These are phyloP conservation scores for Hirsutella thompsonii DNA, from an alignment of 2,329 filamentous ascomycete genomes.

Conservation along the genomic window DNA sequence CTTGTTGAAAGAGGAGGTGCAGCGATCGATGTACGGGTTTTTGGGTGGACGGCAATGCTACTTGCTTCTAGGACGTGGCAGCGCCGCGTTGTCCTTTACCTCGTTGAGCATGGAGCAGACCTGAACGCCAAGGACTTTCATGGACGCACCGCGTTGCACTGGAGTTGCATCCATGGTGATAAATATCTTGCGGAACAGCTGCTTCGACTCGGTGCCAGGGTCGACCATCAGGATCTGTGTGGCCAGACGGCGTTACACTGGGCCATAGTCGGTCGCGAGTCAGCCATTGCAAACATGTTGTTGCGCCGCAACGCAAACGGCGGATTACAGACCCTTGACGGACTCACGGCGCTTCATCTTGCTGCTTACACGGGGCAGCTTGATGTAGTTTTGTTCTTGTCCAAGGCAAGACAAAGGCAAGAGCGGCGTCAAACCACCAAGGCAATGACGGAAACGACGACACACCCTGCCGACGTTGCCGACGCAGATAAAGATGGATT, in stretches of 20 bases:
- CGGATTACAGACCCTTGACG: conserved; percentile 1
- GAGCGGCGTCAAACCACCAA: neutral
- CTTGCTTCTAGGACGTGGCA: conserved; percentile 4
- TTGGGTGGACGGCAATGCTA: conserved; percentile 5
- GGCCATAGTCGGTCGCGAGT: neutral
- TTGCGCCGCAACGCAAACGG: conserved; percentile 2
- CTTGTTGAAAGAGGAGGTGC: conserved; percentile 4
- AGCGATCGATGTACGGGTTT: conserved; percentile 1
- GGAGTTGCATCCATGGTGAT: conserved; percentile 5
- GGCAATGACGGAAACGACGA: neutral
- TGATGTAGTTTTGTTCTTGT: neutral
- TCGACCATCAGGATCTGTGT: conserved; percentile 1
- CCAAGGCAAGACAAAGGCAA: neutral
- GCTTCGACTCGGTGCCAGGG: neutral
- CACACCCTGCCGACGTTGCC: too few species aligned
- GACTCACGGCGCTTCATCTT: conserved; percentile 2
- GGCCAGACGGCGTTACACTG: conserved; percentile 3
- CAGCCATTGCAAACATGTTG: conserved; percentile 1
- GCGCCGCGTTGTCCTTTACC: conserved; percentile 1
- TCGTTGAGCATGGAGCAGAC: conserved; percentile 3
- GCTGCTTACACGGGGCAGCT: conserved; percentile 2
- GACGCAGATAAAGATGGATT: conserved; percentile 1
- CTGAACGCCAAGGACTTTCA: conserved; percentile 5
- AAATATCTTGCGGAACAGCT: neutral
- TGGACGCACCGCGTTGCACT: conserved; percentile 5